Base-by-base conservation (phyloP, 257 asterid genomes). In the Jacaranda mimosifolia region DNA sequence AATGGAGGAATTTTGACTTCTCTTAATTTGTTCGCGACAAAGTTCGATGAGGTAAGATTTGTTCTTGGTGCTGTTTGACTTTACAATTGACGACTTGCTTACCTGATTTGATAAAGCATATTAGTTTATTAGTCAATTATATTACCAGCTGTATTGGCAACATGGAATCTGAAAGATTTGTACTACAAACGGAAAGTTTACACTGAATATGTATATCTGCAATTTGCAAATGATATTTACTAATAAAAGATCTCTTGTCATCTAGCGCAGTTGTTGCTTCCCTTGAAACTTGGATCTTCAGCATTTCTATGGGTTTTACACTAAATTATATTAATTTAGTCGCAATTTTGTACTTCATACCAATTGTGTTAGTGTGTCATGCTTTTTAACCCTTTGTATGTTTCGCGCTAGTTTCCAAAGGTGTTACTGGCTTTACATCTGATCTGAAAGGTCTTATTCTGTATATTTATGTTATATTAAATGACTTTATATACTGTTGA, bases 1-100 rank as follows among this genome's bases (percentile, higher is more conserved):
- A 95, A 95, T 86, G 98, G 99, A 74, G 99, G 98, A 79, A 95
- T 95, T 81, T 77, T 95, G 81, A 95, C 99, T 73, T 95, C 98
- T 0, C 95, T 95, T 9, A 93, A 95, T 90, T 83, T 95, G 84
- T 93, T 95, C 63, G 15, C 99, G 1, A 91, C 98, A 0, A 93
- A 93, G 86, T 93, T 95, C 55, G 97, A 95, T 74, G 97, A 95
- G 99, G 99, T 93, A 77, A 80, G 63, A 57, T 42, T 42, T 63
- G 19, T 38, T 35, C 26, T 0, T 62, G 45, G 48, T 8, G 77
- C 6, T 68, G 68, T 70, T 58, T 62, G 14, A 63, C 8, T 11
- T 51, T 52, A 9, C 60, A 56, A 5, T 49, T 56, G 21, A 70
- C 21, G 74, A 38, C 48, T 39, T 52, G 59, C 52, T 58, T 35